phyloP scores from a whole-genome alignment of 1,284 basidiomycete species.

The Ganoderma multipileum region DNA sequence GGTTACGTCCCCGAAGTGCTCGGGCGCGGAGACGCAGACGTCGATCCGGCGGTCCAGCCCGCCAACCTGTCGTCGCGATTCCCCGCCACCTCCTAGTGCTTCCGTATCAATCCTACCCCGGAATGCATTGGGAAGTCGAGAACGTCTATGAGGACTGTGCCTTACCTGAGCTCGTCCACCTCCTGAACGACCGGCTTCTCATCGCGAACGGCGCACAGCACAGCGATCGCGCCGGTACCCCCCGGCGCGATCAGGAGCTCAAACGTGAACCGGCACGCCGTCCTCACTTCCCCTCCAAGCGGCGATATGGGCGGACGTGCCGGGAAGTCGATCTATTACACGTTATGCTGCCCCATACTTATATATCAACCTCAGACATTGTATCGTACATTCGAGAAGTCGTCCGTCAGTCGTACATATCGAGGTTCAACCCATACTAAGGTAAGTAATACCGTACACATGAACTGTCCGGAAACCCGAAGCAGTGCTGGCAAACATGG shows the following conservation, averaged over 20 bases:
- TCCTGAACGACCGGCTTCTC: constrained; percentile 44
- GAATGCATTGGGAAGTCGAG: constrained; percentile 33
- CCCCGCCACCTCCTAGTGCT: constrained; percentile 50
- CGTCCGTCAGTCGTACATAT: too few species aligned
- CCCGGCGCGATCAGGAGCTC: constrained; percentile 41
- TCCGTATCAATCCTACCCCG: constrained; percentile 28
- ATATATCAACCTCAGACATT: too few species aligned
- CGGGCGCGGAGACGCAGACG: constrained; percentile 51
- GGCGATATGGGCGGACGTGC: too few species aligned
- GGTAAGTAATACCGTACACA: too few species aligned
- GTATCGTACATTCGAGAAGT: too few species aligned
- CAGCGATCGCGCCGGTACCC: constrained; percentile 47
- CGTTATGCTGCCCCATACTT: too few species aligned
- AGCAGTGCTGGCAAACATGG: not conserved
- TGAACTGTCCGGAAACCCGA: too few species aligned
- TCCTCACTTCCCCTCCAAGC: too few species aligned
- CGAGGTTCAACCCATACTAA: too few species aligned
- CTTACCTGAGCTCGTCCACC: constrained; percentile 52
- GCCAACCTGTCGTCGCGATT: constrained; percentile 44
- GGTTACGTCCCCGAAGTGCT: constrained; percentile 54
- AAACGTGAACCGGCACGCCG: constrained; percentile 36
- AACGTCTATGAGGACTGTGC: constrained; percentile 36
- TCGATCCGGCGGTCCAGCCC: constrained; percentile 36
- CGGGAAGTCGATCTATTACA: too few species aligned
- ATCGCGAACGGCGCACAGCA: constrained; percentile 54